These are phyloP conservation scores for Hibiscus tridactylites DNA, from an alignment of 345 rosid species.

Conservation along the genomic window DNA sequence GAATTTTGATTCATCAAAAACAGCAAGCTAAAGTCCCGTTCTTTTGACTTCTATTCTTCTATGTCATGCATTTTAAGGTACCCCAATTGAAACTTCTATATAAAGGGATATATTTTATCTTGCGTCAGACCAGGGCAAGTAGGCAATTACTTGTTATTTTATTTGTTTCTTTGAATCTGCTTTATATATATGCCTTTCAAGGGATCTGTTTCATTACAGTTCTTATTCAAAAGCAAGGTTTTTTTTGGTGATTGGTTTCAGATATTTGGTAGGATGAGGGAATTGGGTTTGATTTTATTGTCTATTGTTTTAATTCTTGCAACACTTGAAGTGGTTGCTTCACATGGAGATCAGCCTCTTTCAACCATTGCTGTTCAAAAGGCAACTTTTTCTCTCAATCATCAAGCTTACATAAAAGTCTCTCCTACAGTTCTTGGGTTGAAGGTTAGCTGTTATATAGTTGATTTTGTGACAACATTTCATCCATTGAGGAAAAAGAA, in stretches of 20 bases:
- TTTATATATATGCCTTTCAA: background rate
- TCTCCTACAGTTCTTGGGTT: slow-evolving; percentile 48
- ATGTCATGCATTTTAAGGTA: background rate
- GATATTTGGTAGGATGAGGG: slow-evolving; percentile 14
- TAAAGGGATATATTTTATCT: background rate
- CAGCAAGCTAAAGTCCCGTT: background rate
- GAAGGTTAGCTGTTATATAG: slow-evolving; percentile 16
- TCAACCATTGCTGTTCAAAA: slow-evolving; percentile 42
- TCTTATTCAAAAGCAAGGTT: background rate
- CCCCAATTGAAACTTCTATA: background rate
- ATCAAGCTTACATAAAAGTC: slow-evolving; percentile 35
- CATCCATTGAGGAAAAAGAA: background rate
- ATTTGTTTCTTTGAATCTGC: background rate
- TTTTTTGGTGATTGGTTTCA: slow-evolving; percentile 2
- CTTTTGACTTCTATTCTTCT: background rate
- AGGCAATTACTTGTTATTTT: background rate
- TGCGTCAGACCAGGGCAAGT: background rate
- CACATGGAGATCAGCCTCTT: slow-evolving; percentile 52
- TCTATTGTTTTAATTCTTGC: slow-evolving; percentile 28
- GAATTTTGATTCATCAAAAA: background rate
- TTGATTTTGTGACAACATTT: background rate
- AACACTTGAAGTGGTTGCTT: slow-evolving; percentile 29
- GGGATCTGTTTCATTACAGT: background rate
- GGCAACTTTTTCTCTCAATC: slow-evolving; percentile 24
- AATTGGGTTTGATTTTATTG: slow-evolving; percentile 19